These are phyloP conservation scores for Cryptococcus sp. DNA, from an alignment of 1,284 basidiomycete genomes.

Conservation along the genomic window DNA sequence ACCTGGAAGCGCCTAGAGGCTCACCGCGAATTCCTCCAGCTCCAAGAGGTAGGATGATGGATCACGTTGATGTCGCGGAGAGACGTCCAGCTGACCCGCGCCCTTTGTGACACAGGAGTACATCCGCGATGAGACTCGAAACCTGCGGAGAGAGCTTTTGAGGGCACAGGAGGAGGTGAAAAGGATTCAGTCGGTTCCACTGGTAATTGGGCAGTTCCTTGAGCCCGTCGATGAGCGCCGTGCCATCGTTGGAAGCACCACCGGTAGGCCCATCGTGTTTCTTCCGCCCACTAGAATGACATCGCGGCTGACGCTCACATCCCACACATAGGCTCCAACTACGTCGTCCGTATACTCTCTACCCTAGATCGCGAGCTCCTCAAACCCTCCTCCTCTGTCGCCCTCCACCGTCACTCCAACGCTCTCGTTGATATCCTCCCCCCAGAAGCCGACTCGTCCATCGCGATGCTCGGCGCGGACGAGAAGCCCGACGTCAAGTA, in stretches of 20 bases:
- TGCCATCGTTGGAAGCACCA: slow-evolving; percentile 96
- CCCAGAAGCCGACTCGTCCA: slow-evolving; percentile 96
- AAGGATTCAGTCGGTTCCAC: slow-evolving; percentile 95
- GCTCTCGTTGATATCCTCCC: slow-evolving; percentile 97
- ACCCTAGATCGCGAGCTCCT: slow-evolving; percentile 96
- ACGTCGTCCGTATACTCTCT: slow-evolving; percentile 95
- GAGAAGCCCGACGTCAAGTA: slow-evolving; percentile 92
- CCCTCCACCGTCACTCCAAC: slow-evolving; percentile 97
- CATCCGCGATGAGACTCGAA: slow-evolving; percentile 98
- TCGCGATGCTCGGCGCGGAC: slow-evolving; percentile 86
- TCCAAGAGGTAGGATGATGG: slow-evolving; percentile 66
- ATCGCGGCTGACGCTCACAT: not conserved
- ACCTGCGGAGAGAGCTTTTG: slow-evolving; percentile 94
- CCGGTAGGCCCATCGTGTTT: slow-evolving; percentile 53
- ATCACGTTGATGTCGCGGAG: not conserved
- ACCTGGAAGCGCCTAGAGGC: slow-evolving; percentile 92
- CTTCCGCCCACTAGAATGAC: not conserved
- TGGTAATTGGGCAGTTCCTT: slow-evolving; percentile 99
- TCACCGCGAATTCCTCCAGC: slow-evolving; percentile 88
- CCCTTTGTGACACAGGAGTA: slow-evolving; percentile 57
- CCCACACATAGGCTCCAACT: slow-evolving; percentile 73
- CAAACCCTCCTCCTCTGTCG: slow-evolving; percentile 95
- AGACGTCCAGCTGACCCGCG: slow-evolving; percentile 6
- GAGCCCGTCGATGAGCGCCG: slow-evolving; percentile 98
- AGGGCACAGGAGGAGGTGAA: slow-evolving; percentile 99